Percentiles rank a stretch among this genome's conserved stretches.
These are phyloP conservation scores for Biscutella laevigata DNA, from an alignment of 441 rosid genomes.

Conservation along the genomic window DNA sequence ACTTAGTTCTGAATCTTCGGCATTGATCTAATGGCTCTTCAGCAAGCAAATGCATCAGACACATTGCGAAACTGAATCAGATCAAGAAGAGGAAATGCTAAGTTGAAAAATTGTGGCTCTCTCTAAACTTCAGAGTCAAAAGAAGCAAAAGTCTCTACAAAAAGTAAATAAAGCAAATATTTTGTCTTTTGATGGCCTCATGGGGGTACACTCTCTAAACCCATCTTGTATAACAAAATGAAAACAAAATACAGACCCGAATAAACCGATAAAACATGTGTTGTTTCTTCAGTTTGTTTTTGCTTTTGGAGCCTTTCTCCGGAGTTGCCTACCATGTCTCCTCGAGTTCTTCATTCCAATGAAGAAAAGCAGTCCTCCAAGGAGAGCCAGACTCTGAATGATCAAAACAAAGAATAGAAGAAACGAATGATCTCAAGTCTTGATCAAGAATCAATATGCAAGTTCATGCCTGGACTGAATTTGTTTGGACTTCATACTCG, in stretches of 20 bases:
- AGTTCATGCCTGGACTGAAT: background rate
- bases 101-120: background rate
- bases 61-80: background rate
- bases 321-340: slow-evolving; percentile 46
- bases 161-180: background rate
- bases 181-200: slow-evolving; percentile 9
- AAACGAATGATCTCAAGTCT: background rate
- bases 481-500: background rate
- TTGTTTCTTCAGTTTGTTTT: slow-evolving; percentile 30
- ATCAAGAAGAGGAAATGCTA: background rate
- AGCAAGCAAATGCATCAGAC: background rate
- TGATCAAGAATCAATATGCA: background rate
- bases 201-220: slow-evolving; percentile 4
- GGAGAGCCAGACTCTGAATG: slow-evolving; percentile 51
- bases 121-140: too few species aligned
- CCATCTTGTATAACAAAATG: slow-evolving; percentile 5
- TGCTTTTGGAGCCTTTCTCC: slow-evolving; percentile 51
- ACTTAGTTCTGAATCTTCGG: too few species aligned
- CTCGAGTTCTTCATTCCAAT: slow-evolving; percentile 76
- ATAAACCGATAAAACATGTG: slow-evolving; percentile 2
- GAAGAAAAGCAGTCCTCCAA: slow-evolving; percentile 65
- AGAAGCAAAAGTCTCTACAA: slow-evolving; percentile 3
- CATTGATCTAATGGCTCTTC: background rate
- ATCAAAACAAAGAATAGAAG: background rate
- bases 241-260: slow-evolving; percentile 9